Evolutionary conservation across 352 stramenopile genomes (phyloP).

Genomic region (Chrysophaeum taylorii): DNA sequence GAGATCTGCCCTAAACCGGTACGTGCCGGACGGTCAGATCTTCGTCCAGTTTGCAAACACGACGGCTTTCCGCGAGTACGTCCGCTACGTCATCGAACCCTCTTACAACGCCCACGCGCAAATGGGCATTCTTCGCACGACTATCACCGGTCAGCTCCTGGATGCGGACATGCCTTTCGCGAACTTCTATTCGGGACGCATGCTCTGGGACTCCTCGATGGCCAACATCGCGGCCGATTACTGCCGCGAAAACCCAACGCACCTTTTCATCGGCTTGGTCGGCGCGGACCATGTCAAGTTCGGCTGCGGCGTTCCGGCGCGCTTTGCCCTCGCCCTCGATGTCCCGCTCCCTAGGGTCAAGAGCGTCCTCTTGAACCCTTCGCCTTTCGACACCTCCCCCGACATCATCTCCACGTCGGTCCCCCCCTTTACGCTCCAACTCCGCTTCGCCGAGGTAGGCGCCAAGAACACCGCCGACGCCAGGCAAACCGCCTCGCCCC

Average conservation of each 20-base stretch:
- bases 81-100: slow-evolving; percentile 45
- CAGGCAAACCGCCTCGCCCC: neutral
- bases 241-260: slow-evolving; percentile 30
- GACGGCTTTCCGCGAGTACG: slow-evolving; percentile 37
- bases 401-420: neutral
- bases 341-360: neutral
- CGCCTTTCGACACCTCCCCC: neutral
- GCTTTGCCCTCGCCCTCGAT: slow-evolving; percentile 21
- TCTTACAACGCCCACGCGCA: slow-evolving; percentile 40
- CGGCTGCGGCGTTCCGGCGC: slow-evolving; percentile 36
- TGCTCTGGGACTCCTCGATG: slow-evolving; percentile 50
- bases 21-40: slow-evolving; percentile 35
- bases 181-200: slow-evolving; percentile 42
- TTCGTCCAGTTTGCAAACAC: slow-evolving; percentile 39
- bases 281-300: slow-evolving; percentile 53
- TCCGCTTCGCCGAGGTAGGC: neutral
- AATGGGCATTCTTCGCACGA: slow-evolving; percentile 40
- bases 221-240: slow-evolving; percentile 36
- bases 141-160: slow-evolving; percentile 36
- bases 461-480: neutral
- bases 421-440: neutral
- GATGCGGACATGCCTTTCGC: slow-evolving; percentile 43
- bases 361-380: neutral
- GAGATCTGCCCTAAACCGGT: slow-evolving; percentile 28
- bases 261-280: slow-evolving; percentile 40